Conservation (phyloP, 176 grass and related monocot species). For the Triticum aestivum region DNA sequence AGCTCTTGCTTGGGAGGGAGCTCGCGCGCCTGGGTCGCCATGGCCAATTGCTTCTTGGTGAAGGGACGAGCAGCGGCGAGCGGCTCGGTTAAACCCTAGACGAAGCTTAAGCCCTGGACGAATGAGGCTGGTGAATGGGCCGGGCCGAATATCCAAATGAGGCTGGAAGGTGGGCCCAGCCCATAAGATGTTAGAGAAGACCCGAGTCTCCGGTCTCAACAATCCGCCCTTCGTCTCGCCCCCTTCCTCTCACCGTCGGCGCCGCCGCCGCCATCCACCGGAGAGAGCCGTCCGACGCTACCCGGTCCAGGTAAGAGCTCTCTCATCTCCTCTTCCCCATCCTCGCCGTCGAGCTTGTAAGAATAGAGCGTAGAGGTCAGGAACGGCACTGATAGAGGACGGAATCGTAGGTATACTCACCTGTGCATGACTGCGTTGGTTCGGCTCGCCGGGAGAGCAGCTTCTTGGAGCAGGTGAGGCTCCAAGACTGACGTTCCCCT, state of each 20-base stretch:
- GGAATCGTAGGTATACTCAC: neutral
- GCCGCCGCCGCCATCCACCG: conserved; percentile 8
- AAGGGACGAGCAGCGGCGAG: neutral
- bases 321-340: no score
- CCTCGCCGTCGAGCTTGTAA: neutral
- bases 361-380: neutral
- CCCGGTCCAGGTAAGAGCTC: neutral
- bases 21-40: conserved; percentile 18
- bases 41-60: conserved; percentile 18
- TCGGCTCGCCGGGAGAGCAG: conserved; percentile 23
- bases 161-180: neutral
- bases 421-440: conserved; percentile 48
- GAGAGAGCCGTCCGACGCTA: neutral
- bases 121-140: neutral
- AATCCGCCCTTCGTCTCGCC: neutral
- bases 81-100: conserved; percentile 29
- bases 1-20: conserved; percentile 11
- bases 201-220: neutral
- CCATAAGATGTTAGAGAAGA: neutral
- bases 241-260: neutral
- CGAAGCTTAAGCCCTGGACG: conserved; percentile 11
- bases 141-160: neutral
- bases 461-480: conserved; percentile 33
- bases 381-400: neutral
- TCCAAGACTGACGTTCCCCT: neutral